These are phyloP conservation scores for Fusarium vanettenii DNA, from an alignment of 2,329 filamentous ascomycete genomes.

Conservation along the genomic window DNA sequence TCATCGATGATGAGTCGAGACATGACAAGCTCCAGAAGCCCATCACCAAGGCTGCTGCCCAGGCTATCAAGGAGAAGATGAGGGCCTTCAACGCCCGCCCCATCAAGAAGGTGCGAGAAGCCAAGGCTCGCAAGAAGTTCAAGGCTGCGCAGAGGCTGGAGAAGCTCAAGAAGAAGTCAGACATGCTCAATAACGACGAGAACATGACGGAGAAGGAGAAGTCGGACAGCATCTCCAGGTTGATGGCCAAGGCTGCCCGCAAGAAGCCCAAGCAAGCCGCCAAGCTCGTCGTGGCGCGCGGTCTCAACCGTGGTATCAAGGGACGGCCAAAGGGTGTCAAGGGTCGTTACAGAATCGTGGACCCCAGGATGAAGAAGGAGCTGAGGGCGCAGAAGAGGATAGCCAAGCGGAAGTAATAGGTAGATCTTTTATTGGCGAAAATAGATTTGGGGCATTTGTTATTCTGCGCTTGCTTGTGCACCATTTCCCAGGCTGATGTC, in stretches of 20 bases:
- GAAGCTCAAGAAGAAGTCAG: constrained; percentile 98
- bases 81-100: constrained; percentile 93
- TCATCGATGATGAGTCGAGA: constrained; percentile 88
- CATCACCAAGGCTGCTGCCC: constrained; percentile 89
- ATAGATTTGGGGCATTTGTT: constrained; percentile 26
- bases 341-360: constrained; percentile 97
- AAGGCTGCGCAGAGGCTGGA: constrained; percentile 91
- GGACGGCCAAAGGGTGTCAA: constrained; percentile 92
- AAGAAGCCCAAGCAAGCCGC: constrained; percentile 88
- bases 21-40: constrained; percentile 89
- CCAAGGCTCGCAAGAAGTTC: constrained; percentile 96
- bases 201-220: constrained; percentile 97
- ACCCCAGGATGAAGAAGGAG: constrained; percentile 96
- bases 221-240: constrained; percentile 81
- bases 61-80: constrained; percentile 93
- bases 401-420: constrained; percentile 69
- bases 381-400: constrained; percentile 85
- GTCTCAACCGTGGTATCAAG: constrained; percentile 84
- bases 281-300: constrained; percentile 89
- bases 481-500: constrained; percentile 44
- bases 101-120: constrained; percentile 99
- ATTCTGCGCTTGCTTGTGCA: constrained; percentile 15
- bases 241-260: constrained; percentile 84
- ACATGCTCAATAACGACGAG: constrained; percentile 87
- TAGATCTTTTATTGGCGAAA: neutral